A percentile compares a stretch with the other conserved stretches of the same genome.
These are phyloP conservation scores for Xylariaceae sp. DNA, from an alignment of 2,329 filamentous ascomycete species.

Conservation along the genomic window DNA sequence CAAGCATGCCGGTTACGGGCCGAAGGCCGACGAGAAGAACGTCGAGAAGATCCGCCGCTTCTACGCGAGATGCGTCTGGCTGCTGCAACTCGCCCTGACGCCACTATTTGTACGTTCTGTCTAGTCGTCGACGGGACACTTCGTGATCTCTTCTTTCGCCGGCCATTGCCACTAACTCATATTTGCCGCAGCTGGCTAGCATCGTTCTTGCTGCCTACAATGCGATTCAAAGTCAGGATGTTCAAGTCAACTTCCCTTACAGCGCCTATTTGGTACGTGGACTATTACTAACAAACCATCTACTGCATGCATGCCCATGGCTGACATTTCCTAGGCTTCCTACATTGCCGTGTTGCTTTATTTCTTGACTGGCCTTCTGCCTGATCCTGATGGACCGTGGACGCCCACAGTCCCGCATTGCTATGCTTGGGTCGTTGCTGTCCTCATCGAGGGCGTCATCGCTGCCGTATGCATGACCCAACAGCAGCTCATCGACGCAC, in stretches of 20 bases:
- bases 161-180: not conserved
- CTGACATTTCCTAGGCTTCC: constrained; percentile 31
- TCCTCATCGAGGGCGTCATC: constrained; percentile 35
- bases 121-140: not conserved
- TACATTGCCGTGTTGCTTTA: constrained; percentile 39
- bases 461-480: constrained; percentile 32
- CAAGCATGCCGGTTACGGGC: constrained; percentile 27
- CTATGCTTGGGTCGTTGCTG: constrained; percentile 35
- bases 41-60: constrained; percentile 28
- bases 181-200: constrained; percentile 29
- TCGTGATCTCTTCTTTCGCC: no score
- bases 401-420: constrained; percentile 35
- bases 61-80: constrained; percentile 35
- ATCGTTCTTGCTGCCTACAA: constrained; percentile 32
- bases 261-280: constrained; percentile 37
- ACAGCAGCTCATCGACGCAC: constrained; percentile 29
- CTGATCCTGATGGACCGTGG: constrained; percentile 42
- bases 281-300: not conserved
- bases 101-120: constrained; percentile 27
- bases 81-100: constrained; percentile 33
- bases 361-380: constrained; percentile 39
- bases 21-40: constrained; percentile 29
- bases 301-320: not conserved
- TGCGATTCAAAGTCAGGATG: constrained; percentile 30
- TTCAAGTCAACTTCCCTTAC: constrained; percentile 34